Percentiles rank a stretch among this genome's conserved stretches.
Evolutionary conservation across 345 rosid species (phyloP).

Genomic region (Linum lewisii): DNA sequence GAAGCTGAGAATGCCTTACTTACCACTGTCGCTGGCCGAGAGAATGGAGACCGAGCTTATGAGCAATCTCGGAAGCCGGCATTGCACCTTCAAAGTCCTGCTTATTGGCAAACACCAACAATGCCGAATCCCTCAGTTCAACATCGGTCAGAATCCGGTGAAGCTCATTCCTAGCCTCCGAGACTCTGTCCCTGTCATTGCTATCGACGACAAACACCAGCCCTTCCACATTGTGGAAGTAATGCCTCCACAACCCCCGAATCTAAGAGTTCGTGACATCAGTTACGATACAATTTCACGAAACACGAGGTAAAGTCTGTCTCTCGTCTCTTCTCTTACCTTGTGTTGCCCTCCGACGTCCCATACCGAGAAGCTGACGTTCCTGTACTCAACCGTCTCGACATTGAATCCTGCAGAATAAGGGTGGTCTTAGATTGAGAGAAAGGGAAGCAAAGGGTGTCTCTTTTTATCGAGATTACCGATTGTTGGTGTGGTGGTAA

Average conservation of each 20-base stretch:
- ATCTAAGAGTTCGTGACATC: constrained; percentile 25
- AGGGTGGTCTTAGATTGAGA: neutral
- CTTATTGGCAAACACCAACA: constrained; percentile 66
- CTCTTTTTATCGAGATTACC: constrained; percentile 32
- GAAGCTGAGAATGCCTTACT: neutral
- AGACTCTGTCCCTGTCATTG: constrained; percentile 39
- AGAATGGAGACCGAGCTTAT: constrained; percentile 49
- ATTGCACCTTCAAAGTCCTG: constrained; percentile 46
- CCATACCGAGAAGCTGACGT: constrained; percentile 52
- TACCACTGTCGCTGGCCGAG: constrained; percentile 46
- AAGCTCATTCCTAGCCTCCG: constrained; percentile 68
- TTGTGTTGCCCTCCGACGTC: constrained; percentile 62
- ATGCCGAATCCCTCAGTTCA: constrained; percentile 42
- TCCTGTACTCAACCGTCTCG: constrained; percentile 51
- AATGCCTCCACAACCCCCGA: constrained; percentile 69
- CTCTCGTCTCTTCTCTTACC: constrained; percentile 23
- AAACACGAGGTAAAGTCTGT: neutral
- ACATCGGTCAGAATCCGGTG: constrained; percentile 55
- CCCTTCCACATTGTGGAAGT: constrained; percentile 47
- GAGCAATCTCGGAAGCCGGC: constrained; percentile 39
- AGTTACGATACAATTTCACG: neutral
- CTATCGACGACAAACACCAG: constrained; percentile 71
- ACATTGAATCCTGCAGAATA: constrained; percentile 47
- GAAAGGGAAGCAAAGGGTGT: neutral
- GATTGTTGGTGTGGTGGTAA: constrained; percentile 47